Conservation (phyloP, 139 green algal genomes). For the Tetraselmis striata region DNA sequence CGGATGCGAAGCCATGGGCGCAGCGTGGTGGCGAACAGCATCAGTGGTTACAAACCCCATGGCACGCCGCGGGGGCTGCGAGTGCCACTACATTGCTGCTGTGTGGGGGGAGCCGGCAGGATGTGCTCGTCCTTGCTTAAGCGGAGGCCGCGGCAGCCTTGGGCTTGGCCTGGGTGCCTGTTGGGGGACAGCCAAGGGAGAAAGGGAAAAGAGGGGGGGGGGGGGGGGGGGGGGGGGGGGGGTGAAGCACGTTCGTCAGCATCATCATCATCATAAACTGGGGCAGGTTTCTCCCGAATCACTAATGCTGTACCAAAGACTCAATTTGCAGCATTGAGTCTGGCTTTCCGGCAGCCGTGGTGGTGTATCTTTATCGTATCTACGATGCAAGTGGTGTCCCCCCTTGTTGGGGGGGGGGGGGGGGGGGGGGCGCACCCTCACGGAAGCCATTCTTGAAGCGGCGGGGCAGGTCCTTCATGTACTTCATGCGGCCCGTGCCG, state of each 20-base stretch:
- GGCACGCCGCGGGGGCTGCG: too few species aligned
- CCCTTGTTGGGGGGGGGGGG: neutral
- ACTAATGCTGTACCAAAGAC: neutral
- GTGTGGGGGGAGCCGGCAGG: too few species aligned
- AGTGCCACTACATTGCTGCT: too few species aligned
- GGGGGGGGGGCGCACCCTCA: slow-evolving; percentile 51
- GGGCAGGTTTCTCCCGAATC: neutral
- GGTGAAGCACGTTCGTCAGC: neutral
- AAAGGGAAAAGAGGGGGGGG: neutral
- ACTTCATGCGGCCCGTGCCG: slow-evolving; percentile 88
- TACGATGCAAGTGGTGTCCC: neutral
- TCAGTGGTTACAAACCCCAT: too few species aligned
- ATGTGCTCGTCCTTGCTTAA: too few species aligned
- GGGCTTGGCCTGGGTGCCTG: neutral
- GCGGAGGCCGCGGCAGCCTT: neutral
- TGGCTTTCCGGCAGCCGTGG: too few species aligned
- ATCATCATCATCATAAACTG: neutral
- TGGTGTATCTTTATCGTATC: neutral
- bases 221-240: too few species aligned
- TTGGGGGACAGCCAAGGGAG: neutral
- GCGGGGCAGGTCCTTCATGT: slow-evolving; percentile 85
- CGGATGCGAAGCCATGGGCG: too few species aligned
- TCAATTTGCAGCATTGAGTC: too few species aligned
- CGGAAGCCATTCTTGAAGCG: slow-evolving; percentile 95
- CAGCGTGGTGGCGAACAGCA: too few species aligned